phyloP scores from a whole-genome alignment of 306 rosid genomes.

The Malus orientalis region DNA sequence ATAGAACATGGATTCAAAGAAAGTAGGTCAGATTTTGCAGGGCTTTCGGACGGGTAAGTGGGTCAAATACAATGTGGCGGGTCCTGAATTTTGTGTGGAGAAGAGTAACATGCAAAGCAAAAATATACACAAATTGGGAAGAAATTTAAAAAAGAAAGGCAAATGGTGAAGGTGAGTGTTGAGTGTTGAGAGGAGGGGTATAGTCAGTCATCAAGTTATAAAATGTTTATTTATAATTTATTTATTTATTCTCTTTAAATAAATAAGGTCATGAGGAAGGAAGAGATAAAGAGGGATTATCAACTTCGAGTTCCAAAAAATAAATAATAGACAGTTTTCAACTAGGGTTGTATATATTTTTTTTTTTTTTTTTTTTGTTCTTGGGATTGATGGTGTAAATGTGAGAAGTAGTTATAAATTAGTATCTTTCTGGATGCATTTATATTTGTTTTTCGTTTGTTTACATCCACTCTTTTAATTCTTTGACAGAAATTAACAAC shows the following conservation, averaged over 20 bases:
- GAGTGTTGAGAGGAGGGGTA: neutral
- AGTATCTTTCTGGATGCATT: neutral
- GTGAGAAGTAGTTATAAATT: constrained; percentile 25
- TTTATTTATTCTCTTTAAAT: constrained; percentile 51
- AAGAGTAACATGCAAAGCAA: neutral
- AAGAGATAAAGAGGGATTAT: constrained; percentile 1
- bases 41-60: constrained; percentile 1
- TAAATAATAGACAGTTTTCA: constrained; percentile 15
- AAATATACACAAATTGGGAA: neutral
- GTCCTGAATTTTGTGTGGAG: constrained; percentile 8
- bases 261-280: constrained; percentile 39
- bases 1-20: neutral
- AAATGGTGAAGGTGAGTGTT: constrained; percentile 15
- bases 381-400: constrained; percentile 33
- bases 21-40: constrained; percentile 12
- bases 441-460: neutral
- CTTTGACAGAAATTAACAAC: neutral
- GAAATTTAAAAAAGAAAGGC: constrained; percentile 15
- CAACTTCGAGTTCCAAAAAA: constrained; percentile 28
- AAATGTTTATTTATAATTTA: constrained; percentile 41
- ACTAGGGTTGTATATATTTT: neutral
- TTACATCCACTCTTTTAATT: neutral
- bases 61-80: neutral
- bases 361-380: neutral
- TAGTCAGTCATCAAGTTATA: constrained; percentile 23